A percentile compares a stretch with the other conserved stretches of the same genome.
These are phyloP conservation scores for Bauhinia variegata DNA, from an alignment of 306 rosid genomes.

Conservation along the genomic window DNA sequence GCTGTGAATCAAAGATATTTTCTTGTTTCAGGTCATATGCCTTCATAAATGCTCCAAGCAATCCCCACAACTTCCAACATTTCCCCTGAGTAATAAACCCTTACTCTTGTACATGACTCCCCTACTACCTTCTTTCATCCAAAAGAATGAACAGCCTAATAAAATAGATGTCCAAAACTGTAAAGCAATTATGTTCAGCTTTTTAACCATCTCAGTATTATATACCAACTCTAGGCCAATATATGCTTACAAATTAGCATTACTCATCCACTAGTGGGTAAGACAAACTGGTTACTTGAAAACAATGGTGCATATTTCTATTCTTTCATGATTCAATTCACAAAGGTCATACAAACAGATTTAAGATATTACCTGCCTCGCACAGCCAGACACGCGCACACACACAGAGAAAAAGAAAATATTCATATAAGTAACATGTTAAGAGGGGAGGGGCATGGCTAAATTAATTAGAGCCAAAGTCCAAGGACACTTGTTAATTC, in stretches of 20 bases:
- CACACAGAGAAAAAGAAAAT: too few relatives aligned
- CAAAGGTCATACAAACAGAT: not conserved
- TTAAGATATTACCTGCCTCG: not conserved
- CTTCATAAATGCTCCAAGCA: not conserved
- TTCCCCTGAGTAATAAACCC: not conserved
- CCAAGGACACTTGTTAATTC: not conserved
- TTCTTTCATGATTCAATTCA: constrained; percentile 6
- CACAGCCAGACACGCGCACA: too few relatives aligned
- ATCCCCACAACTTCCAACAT: not conserved
- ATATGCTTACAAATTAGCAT: not conserved
- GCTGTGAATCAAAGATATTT: not conserved
- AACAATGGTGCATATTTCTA: not conserved
- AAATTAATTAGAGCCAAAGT: not conserved
- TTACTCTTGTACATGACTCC: not conserved
- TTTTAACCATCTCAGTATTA: not conserved
- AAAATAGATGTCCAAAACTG: too few relatives aligned
- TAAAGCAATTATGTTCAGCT: not conserved
- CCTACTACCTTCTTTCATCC: not conserved
- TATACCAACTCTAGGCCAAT: constrained; percentile 4
- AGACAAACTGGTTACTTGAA: not conserved
- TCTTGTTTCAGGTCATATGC: not conserved
- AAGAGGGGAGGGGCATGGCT: not conserved
- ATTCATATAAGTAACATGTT: not conserved
- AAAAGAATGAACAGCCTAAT: not conserved
- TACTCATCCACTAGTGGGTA: constrained; percentile 1